Base-by-base conservation (phyloP, 1,284 basidiomycete genomes). In the Neonothopanus nambi region DNA sequence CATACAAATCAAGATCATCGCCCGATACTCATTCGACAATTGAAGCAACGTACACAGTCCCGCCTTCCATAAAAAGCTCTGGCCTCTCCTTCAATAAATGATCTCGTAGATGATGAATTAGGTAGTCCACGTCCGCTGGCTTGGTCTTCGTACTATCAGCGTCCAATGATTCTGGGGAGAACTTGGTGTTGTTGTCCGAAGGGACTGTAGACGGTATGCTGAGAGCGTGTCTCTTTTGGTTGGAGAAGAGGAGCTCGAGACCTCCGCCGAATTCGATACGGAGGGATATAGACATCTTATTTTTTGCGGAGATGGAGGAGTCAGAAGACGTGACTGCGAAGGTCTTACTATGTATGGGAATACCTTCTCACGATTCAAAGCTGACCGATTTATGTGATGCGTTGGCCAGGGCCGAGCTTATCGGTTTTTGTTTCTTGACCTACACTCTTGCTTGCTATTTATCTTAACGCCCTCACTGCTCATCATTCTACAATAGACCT, bases 11-110 rank as follows among this genome's bases (percentile, higher is more conserved):
- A n/a, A n/a, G n/a, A n/a, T n/a, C n/a, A n/a, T n/a, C n/a, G n/a
- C n/a, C n/a, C n/a, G n/a, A n/a, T n/a, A n/a, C n/a, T n/a, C n/a
- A n/a, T n/a, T n/a, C n/a, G n/a, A n/a, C n/a, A n/a, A n/a, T n/a
- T n/a, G n/a, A n/a, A n/a, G n/a, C n/a, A n/a, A n/a, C 91, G 72
- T 68, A 97, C 95, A 98, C 91, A 36, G 87, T 92, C 26, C 83
- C 85, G 5, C 87, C 85, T 57, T 98, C 95, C 47, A 91, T 81
- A 66, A 99, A 98, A 55, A 99, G 78, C 66, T 97, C 95, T 38
- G 84, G 84, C 15, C 96, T 77, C 66, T 96, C 94, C 59, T 82
- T 87, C 61, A 98, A 77, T 51, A 95, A 68, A 62, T 91, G 84
- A 55, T 87, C 81, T 57, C 86, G 81, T 61, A 99, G 81, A 73